A percentile compares a stretch with the other conserved stretches of the same genome.
phyloP scores from a whole-genome alignment of 2,329 filamentous ascomycete genomes.

The Cladosporium phlei region DNA sequence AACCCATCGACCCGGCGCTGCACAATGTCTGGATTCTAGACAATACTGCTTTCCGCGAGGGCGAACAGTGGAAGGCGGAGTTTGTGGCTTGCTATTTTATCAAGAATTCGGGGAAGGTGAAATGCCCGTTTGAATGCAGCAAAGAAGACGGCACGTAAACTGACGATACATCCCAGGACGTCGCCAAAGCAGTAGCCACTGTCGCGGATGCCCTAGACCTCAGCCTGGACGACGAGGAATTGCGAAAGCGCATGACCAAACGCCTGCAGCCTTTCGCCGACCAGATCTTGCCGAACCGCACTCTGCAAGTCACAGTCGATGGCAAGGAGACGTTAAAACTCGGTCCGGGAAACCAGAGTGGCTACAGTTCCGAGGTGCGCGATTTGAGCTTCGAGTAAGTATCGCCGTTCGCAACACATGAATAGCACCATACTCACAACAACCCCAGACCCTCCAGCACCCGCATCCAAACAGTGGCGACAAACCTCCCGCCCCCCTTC shows the following conservation, averaged over 20 bases:
- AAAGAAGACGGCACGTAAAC: too few species aligned
- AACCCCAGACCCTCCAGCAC: neutral
- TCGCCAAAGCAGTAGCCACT: constrained; percentile 64
- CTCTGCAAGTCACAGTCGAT: constrained; percentile 60
- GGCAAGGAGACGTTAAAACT: constrained; percentile 33
- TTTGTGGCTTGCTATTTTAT: constrained; percentile 80
- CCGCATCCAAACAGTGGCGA: constrained; percentile 20
- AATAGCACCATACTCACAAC: neutral
- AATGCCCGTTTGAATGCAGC: too few species aligned
- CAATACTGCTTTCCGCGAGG: constrained; percentile 70
- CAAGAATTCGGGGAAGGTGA: constrained; percentile 61
- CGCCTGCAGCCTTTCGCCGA: constrained; percentile 75
- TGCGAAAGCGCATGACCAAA: constrained; percentile 59
- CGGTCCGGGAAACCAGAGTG: constrained; percentile 30
- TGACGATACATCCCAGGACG: too few species aligned
- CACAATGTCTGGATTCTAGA: constrained; percentile 87
- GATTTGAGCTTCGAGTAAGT: constrained; percentile 25
- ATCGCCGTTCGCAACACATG: too few species aligned
- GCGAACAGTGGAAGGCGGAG: constrained; percentile 66
- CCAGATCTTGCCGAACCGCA: constrained; percentile 65
- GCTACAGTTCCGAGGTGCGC: constrained; percentile 29
- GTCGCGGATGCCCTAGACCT: constrained; percentile 67
- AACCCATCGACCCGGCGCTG: constrained; percentile 51
- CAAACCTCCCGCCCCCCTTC: constrained; percentile 32
- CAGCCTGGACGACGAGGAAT: constrained; percentile 43